These are phyloP conservation scores for Diaporthe sp. DNA, from an alignment of 2,329 filamentous ascomycete species.

Conservation along the genomic window DNA sequence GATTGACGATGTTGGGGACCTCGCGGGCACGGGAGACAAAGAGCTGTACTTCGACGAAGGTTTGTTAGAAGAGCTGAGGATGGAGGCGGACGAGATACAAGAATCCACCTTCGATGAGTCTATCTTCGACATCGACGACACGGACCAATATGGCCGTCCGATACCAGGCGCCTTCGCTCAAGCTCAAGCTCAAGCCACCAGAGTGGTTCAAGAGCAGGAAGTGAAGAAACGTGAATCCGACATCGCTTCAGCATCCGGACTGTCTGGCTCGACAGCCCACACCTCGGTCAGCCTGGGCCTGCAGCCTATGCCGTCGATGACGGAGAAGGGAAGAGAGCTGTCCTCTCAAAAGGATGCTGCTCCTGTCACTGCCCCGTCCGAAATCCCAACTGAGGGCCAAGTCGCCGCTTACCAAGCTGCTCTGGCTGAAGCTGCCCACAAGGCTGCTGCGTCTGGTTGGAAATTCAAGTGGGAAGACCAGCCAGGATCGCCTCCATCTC, in stretches of 20 bases:
- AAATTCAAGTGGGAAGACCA: constrained; percentile 67
- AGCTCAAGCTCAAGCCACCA: constrained; percentile 64
- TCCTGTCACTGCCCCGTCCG: constrained; percentile 34
- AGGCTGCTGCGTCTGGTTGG: constrained; percentile 78
- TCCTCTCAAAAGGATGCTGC: constrained; percentile 41
- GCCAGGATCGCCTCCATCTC: constrained; percentile 62
- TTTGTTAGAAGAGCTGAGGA: constrained; percentile 59
- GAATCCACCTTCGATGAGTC: constrained; percentile 77
- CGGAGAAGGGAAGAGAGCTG: constrained; percentile 35
- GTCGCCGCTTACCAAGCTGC: constrained; percentile 84
- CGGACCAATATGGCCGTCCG: constrained; percentile 72
- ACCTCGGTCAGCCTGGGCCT: constrained; percentile 62
- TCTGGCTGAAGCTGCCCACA: constrained; percentile 83
- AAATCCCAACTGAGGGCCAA: constrained; percentile 49
- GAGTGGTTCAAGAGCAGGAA: constrained; percentile 52
- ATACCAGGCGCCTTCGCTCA: constrained; percentile 71
- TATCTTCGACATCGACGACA: constrained; percentile 78
- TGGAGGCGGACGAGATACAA: constrained; percentile 66
- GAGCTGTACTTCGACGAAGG: constrained; percentile 81
- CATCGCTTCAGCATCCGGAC: constrained; percentile 60
- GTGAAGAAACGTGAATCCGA: constrained; percentile 62
- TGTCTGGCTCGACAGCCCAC: constrained; percentile 66
- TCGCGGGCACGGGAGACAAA: constrained; percentile 57
- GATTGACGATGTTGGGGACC: constrained; percentile 19
- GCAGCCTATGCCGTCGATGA: constrained; percentile 44